These are phyloP conservation scores for Suillus brevipes DNA, from an alignment of 768 basidiomycete species.

Conservation along the genomic window DNA sequence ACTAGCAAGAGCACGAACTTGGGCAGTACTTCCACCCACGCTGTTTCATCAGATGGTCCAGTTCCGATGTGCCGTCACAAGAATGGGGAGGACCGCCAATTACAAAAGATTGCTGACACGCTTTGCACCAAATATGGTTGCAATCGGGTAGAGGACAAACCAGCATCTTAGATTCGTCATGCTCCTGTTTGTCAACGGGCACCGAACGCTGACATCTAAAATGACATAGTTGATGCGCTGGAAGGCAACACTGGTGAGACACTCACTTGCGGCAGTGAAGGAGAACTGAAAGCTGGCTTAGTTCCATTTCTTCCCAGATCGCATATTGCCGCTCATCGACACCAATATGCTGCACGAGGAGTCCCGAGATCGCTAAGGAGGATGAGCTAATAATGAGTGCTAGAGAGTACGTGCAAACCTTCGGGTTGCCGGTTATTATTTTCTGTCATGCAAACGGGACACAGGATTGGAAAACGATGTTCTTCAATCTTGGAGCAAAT, in stretches of 20 bases:
- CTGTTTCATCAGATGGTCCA: constrained; percentile 49
- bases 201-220: constrained; percentile 50
- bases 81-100: constrained; percentile 46
- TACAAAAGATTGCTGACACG: constrained; percentile 45
- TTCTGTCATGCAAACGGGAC: constrained; percentile 52
- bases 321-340: constrained; percentile 43
- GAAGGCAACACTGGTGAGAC: neutral
- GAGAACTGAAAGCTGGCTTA: constrained; percentile 42
- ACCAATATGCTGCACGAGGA: constrained; percentile 45
- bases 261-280: constrained; percentile 53
- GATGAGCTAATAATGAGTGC: neutral
- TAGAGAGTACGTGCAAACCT: constrained; percentile 27
- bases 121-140: constrained; percentile 59
- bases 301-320: constrained; percentile 48
- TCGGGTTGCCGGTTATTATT: constrained; percentile 26
- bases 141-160: constrained; percentile 52
- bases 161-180: constrained; percentile 39
- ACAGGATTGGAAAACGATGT: constrained; percentile 58
- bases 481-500: constrained; percentile 48
- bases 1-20: constrained; percentile 34
- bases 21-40: constrained; percentile 70
- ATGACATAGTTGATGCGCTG: neutral
- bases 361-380: constrained; percentile 38
- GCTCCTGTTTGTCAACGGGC: constrained; percentile 52
- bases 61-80: constrained; percentile 59